These are phyloP conservation scores for Pelagomonas calceolata DNA, from an alignment of 108 stramenopile genomes.

Conservation along the genomic window DNA sequence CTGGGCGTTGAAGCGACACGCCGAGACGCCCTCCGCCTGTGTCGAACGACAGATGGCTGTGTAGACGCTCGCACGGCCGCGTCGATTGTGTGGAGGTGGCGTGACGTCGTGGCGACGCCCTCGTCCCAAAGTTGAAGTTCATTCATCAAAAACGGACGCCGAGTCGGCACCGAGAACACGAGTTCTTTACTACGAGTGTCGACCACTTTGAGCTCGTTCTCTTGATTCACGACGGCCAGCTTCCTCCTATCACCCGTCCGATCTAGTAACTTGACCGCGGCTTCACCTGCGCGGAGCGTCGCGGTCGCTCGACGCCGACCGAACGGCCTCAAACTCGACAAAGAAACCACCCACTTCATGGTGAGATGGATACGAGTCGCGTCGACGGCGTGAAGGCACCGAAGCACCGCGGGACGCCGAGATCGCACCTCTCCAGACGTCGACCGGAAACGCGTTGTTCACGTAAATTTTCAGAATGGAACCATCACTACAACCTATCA, in stretches of 20 bases:
- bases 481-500: constrained; percentile 45
- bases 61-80: too few relatives aligned
- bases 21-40: constrained; percentile 23
- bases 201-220: constrained; percentile 22
- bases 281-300: too few relatives aligned
- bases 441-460: constrained; percentile 49
- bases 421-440: constrained; percentile 22
- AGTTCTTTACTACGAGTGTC: constrained; percentile 34
- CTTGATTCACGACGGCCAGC: constrained; percentile 42
- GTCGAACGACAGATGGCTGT: too few relatives aligned
- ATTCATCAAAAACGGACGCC: not conserved
- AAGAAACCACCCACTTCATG: too few relatives aligned
- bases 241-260: constrained; percentile 9
- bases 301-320: too few relatives aligned
- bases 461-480: constrained; percentile 34
- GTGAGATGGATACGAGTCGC: too few relatives aligned
- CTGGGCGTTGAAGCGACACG: constrained; percentile 45
- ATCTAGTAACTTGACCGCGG: constrained; percentile 23
- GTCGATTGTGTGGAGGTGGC: too few relatives aligned
- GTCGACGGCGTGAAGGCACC: too few relatives aligned
- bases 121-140: too few relatives aligned
- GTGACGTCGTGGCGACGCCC: too few relatives aligned
- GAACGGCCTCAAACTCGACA: too few relatives aligned
- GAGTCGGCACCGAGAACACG: not conserved
- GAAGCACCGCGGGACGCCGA: too few relatives aligned